Base-by-base conservation (phyloP, 2,329 filamentous ascomycete species). In the Fusarium sp. region DNA sequence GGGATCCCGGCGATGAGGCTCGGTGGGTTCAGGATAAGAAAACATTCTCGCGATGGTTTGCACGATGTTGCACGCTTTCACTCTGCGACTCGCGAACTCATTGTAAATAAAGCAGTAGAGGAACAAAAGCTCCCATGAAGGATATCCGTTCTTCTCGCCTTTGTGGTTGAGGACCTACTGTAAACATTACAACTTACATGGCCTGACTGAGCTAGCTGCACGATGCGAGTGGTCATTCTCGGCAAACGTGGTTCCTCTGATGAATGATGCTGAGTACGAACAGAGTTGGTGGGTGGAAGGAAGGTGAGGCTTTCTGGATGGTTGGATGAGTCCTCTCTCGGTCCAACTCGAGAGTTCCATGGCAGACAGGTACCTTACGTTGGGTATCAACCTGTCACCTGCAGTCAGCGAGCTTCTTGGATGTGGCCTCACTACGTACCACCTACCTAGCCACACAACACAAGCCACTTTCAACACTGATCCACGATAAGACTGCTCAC, bases 1-100 rank as follows among this genome's bases (percentile, higher is more conserved):
- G 38, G 60, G 55, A 58, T 54, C 56, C 69, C 39, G 39, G 60
- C 51, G 48, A 66, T 70, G 74, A 74, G 74, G 65, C 72, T 69
- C 70, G 49, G 66, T 60, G 57, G 63, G 69, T 59, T 59, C 51
- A 69, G 38, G 44, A 56, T n/a, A 72, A 73, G 64, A 72, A 65
- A 59, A 65, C 66, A 65, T 55, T 70, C 52, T 54, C 51, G 49
- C 29, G 42, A 60, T 56, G 59, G 49, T 69, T 59, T 54, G 59
- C 46, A 42, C 45, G 16, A 64, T 56, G 69, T 70, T 59, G 52
- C 33, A 66, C 61, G 31, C 33, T 33, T 44, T 56, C 16, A 54
- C 49, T 38, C 48, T 48, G 39, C 42, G 29, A 55, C 59, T 48
- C 25, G 46, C 29, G 38, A 44, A 27, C 48, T 48, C 29, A 42